Conservation (phyloP, 176 grass and related monocot genomes). For the Oryza nivara region DNA sequence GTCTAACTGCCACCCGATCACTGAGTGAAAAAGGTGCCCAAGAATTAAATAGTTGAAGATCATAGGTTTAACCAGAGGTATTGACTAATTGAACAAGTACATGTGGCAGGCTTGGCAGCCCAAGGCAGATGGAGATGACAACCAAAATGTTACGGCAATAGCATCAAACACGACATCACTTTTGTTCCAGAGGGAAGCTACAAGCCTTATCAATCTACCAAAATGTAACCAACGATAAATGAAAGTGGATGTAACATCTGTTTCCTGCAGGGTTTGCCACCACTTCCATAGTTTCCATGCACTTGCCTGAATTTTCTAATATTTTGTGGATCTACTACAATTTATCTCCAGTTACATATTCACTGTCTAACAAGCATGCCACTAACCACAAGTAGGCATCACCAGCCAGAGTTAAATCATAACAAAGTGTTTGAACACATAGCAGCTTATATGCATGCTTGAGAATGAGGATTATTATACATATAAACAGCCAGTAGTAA, state of each 20-base stretch:
- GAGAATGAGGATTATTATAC: neutral
- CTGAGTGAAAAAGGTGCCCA: slow-evolving; percentile 49
- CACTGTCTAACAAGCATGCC: slow-evolving; percentile 4
- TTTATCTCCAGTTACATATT: slow-evolving; percentile 15
- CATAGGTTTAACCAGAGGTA: neutral
- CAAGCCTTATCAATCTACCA: neutral
- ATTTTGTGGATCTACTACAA: slow-evolving; percentile 16
- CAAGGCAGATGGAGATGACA: neutral
- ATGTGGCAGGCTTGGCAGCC: neutral
- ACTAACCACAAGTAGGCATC: slow-evolving; percentile 21
- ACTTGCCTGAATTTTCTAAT: slow-evolving; percentile 2
- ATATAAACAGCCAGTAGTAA: neutral
- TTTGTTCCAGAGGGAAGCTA: slow-evolving; percentile 4
- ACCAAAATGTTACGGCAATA: neutral
- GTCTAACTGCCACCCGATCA: slow-evolving; percentile 89
- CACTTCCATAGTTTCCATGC: slow-evolving; percentile 19
- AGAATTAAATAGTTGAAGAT: slow-evolving; percentile 27
- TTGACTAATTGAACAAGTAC: slow-evolving; percentile 29
- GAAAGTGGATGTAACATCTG: neutral
- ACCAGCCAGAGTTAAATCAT: slow-evolving; percentile 3
- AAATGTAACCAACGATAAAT: slow-evolving; percentile 2
- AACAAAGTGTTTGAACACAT: slow-evolving; percentile 17
- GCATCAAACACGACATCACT: neutral
- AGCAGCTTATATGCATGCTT: slow-evolving; percentile 17
- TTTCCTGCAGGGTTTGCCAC: neutral